Conservation (phyloP, 2,329 filamentous ascomycete genomes). For the Geosmithia putterillii region DNA sequence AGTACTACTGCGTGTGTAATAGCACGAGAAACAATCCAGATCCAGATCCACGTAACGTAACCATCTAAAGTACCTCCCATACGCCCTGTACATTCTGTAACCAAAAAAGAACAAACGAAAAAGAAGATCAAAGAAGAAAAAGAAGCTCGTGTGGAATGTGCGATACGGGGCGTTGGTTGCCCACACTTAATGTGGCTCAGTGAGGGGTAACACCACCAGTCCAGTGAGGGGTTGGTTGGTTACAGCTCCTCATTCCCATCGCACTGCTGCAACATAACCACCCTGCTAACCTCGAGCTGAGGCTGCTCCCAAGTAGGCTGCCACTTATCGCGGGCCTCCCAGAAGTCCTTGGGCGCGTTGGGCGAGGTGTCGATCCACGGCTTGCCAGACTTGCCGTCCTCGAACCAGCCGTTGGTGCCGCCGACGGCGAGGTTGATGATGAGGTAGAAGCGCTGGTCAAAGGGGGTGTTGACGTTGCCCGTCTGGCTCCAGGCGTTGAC, state of each 20-base stretch:
- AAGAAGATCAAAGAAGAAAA: no score
- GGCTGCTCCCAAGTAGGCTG: conserved; percentile 59
- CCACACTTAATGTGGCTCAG: no score
- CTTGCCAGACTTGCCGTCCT: conserved; percentile 58
- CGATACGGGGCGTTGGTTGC: no score
- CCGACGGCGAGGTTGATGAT: conserved; percentile 68
- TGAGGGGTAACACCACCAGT: background rate
- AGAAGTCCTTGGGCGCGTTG: conserved; percentile 65
- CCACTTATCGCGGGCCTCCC: conserved; percentile 55
- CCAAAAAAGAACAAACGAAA: no score
- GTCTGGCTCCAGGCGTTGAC: conserved; percentile 52
- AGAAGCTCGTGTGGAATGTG: no score
- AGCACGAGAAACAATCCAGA: no score
- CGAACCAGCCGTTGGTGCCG: conserved; percentile 73
- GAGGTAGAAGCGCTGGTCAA: conserved; percentile 65
- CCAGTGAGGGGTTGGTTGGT: background rate
- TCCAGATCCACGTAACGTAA: no score
- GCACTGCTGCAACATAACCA: conserved; percentile 60
- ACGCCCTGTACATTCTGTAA: no score
- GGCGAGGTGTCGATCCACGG: conserved; percentile 63
- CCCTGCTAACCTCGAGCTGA: conserved; percentile 55
- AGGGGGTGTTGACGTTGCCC: conserved; percentile 51
- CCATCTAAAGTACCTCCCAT: no score
- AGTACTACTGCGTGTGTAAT: no score
- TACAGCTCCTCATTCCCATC: conserved; percentile 44